A percentile compares a stretch with the other conserved stretches of the same genome.
Conservation (phyloP, 371 early-diverging fungal species). For the Syncephalis fuscata region DNA sequence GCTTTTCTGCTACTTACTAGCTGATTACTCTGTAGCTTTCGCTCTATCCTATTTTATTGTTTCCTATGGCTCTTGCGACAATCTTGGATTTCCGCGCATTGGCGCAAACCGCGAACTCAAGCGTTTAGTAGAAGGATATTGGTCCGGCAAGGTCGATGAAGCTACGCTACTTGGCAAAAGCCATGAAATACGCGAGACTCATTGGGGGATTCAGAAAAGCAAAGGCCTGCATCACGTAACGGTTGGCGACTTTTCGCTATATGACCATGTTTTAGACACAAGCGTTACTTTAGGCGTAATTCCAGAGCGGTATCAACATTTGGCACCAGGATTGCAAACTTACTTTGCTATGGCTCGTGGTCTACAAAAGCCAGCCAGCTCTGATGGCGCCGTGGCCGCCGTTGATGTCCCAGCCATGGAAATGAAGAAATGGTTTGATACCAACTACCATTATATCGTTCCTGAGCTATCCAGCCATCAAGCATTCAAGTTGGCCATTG, state of each 20-base stretch:
- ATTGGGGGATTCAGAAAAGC: constrained; percentile 78
- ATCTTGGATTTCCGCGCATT: constrained; percentile 65
- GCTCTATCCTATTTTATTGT: too few species aligned
- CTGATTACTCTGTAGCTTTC: too few species aligned
- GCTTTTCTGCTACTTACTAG: too few species aligned
- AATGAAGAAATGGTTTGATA: constrained; percentile 95
- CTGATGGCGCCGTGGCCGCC: constrained; percentile 23
- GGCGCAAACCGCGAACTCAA: constrained; percentile 82
- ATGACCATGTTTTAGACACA: constrained; percentile 88
- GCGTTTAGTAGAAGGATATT: constrained; percentile 78
- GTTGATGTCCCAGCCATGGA: constrained; percentile 89
- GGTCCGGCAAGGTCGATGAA: constrained; percentile 74
- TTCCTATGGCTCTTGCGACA: too few species aligned
- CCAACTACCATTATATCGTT: constrained; percentile 82
- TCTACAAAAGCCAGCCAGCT: constrained; percentile 54
- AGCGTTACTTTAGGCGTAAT: constrained; percentile 59
- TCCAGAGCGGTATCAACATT: constrained; percentile 55
- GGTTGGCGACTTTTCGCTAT: constrained; percentile 87
- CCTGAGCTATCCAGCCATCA: constrained; percentile 71
- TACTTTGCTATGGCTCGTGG: constrained; percentile 98
- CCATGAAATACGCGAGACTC: constrained; percentile 56
- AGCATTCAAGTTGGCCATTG: constrained; percentile 43
- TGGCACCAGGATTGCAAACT: constrained; percentile 41
- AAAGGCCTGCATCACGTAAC: constrained; percentile 75
- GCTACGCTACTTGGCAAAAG: constrained; percentile 53